These are phyloP conservation scores for Stromatinia cepivora DNA, from an alignment of 2,329 filamentous ascomycete species.

Conservation along the genomic window DNA sequence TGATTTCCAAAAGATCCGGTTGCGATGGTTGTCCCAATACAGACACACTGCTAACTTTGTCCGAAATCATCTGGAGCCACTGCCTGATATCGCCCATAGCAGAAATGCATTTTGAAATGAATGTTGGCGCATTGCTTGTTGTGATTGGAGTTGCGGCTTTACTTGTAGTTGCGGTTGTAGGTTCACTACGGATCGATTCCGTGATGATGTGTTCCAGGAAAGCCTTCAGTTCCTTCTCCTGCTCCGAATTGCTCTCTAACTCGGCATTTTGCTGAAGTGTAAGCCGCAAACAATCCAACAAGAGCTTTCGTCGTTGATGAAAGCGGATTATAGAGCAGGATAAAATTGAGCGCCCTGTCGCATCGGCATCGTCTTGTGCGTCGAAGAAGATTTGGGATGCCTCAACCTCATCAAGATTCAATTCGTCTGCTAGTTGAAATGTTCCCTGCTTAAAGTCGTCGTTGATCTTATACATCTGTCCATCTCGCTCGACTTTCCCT, in stretches of 20 bases:
- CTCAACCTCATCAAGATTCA: slow-evolving; percentile 87
- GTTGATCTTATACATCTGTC: slow-evolving; percentile 77
- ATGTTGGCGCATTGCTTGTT: slow-evolving; percentile 47
- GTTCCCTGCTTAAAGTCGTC: slow-evolving; percentile 82
- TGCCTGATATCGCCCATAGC: slow-evolving; percentile 74
- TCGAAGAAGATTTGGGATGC: slow-evolving; percentile 76
- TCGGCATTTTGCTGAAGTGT: slow-evolving; percentile 61
- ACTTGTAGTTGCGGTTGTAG: slow-evolving; percentile 46
- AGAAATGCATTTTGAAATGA: slow-evolving; percentile 72
- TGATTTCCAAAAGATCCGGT: slow-evolving; percentile 70
- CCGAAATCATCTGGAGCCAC: slow-evolving; percentile 73
- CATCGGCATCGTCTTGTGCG: slow-evolving; percentile 66
- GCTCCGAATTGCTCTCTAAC: slow-evolving; percentile 43
- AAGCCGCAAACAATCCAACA: slow-evolving; percentile 81
- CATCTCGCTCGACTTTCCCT: slow-evolving; percentile 76
- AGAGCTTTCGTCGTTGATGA: slow-evolving; percentile 78
- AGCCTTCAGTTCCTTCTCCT: slow-evolving; percentile 53
- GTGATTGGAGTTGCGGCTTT: slow-evolving; percentile 39
- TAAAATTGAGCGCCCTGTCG: slow-evolving; percentile 70
- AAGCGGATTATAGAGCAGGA: slow-evolving; percentile 83
- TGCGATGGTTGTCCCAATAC: slow-evolving; percentile 67
- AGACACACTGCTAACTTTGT: slow-evolving; percentile 73
- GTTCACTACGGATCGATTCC: slow-evolving; percentile 27
- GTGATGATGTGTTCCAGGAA: slow-evolving; percentile 49
- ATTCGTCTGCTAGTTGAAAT: slow-evolving; percentile 79